These are phyloP conservation scores for Hura crepitans DNA, from an alignment of 441 rosid species.

Conservation along the genomic window DNA sequence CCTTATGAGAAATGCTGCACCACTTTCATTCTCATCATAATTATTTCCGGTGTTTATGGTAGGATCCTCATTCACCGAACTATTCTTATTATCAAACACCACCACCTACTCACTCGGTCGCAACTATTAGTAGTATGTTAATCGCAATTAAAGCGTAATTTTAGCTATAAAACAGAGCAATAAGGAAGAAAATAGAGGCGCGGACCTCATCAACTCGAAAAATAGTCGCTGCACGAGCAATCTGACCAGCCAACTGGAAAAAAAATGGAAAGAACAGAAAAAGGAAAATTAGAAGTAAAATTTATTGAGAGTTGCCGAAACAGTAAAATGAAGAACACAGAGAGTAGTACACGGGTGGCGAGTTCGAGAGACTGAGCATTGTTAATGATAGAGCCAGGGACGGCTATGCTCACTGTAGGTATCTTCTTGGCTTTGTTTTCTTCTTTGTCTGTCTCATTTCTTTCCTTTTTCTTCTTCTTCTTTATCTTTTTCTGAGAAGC, in stretches of 20 bases:
- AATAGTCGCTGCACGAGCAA: constrained; percentile 88
- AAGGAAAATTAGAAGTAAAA: background rate
- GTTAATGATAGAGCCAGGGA: constrained; percentile 89
- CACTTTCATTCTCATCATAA: constrained; percentile 58
- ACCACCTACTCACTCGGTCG: constrained; percentile 49
- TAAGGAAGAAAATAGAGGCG: background rate
- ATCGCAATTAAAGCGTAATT: background rate
- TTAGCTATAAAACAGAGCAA: background rate
- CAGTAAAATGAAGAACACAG: constrained; percentile 14
- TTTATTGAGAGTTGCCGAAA: background rate
- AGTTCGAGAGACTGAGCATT: constrained; percentile 94
- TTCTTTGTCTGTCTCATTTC: constrained; percentile 17
- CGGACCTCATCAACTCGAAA: constrained; percentile 82
- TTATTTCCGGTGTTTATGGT: constrained; percentile 15
- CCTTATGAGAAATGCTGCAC: constrained; percentile 72
- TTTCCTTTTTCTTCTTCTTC: constrained; percentile 34
- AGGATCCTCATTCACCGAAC: constrained; percentile 33
- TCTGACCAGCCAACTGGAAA: constrained; percentile 80
- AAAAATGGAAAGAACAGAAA: too few relatives aligned
- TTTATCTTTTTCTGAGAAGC: constrained; percentile 26
- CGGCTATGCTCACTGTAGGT: constrained; percentile 73
- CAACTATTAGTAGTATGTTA: background rate
- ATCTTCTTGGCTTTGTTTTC: constrained; percentile 28
- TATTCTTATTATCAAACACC: constrained; percentile 70
- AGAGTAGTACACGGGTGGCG: constrained; percentile 70